A percentile compares a stretch with the other conserved stretches of the same genome.
These are phyloP conservation scores for Ogataea thermomethanolica DNA, from an alignment of 805 yeast species.

Conservation along the genomic window DNA sequence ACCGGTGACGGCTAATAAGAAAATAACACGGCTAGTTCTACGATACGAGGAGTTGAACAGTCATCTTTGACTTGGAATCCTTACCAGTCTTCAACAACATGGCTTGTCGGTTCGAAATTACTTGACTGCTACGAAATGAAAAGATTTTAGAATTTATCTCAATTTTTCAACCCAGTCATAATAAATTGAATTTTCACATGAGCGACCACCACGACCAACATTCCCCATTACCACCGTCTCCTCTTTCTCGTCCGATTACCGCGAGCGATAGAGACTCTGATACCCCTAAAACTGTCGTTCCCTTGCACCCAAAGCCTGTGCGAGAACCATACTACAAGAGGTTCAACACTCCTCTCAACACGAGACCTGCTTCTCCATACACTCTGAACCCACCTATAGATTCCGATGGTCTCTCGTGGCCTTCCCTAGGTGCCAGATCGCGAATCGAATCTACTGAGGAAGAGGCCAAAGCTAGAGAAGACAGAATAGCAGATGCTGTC, in stretches of 20 bases:
- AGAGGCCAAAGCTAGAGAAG: constrained; percentile 62
- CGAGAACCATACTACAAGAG: constrained; percentile 36
- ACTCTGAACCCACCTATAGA: constrained; percentile 84
- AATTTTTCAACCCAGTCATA: constrained; percentile 6
- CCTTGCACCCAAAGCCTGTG: constrained; percentile 29
- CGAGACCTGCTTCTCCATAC: constrained; percentile 79
- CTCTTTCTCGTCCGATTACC: constrained; percentile 23
- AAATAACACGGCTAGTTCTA: too few relatives aligned
- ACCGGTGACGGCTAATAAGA: not conserved
- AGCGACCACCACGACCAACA: constrained; percentile 7
- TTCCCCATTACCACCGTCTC: constrained; percentile 20
- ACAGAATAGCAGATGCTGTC: constrained; percentile 82
- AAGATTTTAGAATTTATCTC: not conserved
- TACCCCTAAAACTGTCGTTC: constrained; percentile 6
- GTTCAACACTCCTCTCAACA: constrained; percentile 57
- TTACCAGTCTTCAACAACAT: too few relatives aligned
- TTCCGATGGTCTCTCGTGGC: constrained; percentile 92
- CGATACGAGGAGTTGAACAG: too few relatives aligned
- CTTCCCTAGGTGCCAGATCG: constrained; percentile 76
- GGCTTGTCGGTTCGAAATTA: too few relatives aligned
- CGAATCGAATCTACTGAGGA: constrained; percentile 69
- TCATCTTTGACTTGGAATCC: too few relatives aligned
- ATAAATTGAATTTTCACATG: not conserved
- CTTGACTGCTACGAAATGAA: not conserved
- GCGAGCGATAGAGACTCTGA: constrained; percentile 8